Conservation (phyloP, 768 basidiomycete species). For the Suillus bovinus region DNA sequence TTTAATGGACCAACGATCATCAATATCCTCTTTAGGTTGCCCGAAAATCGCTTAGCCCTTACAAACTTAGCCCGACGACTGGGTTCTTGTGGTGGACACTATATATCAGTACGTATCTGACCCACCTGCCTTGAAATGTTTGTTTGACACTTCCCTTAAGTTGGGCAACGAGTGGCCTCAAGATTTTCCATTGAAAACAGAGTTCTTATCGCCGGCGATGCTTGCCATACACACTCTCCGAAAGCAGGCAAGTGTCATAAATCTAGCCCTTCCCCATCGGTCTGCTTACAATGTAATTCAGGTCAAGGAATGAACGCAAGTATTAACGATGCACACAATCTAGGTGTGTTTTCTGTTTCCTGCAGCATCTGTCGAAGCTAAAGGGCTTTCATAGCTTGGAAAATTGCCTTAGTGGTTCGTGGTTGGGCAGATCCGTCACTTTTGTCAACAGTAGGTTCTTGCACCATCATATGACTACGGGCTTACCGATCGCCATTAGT, state of each 20-base stretch:
- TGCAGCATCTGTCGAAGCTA: neutral
- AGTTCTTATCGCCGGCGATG: conserved; percentile 58
- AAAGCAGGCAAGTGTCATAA: conserved; percentile 36
- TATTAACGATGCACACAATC: conserved; percentile 56
- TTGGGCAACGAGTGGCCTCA: conserved; percentile 57
- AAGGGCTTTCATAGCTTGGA: conserved; percentile 42
- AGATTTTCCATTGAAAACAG: conserved; percentile 48
- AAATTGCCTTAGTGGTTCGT: conserved; percentile 48
- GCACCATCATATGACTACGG: neutral
- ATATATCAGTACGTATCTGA: conserved; percentile 41
- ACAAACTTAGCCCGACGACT: conserved; percentile 29
- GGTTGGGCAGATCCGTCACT: conserved; percentile 48
- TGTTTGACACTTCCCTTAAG: conserved; percentile 24
- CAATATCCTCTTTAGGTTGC: conserved; percentile 33
- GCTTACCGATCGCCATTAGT: conserved; percentile 30
- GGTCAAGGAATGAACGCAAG: conserved; percentile 57
- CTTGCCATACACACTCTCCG: conserved; percentile 48
- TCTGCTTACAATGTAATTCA: conserved; percentile 26
- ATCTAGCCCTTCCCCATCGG: neutral
- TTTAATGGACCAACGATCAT: neutral
- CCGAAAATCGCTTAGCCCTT: conserved; percentile 42
- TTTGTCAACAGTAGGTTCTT: conserved; percentile 43
- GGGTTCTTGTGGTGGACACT: conserved; percentile 51
- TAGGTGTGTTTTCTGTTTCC: conserved; percentile 31
- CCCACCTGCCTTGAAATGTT: neutral